Conservation (phyloP, 2,329 filamentous ascomycete genomes). For the Aspergillus sp. region DNA sequence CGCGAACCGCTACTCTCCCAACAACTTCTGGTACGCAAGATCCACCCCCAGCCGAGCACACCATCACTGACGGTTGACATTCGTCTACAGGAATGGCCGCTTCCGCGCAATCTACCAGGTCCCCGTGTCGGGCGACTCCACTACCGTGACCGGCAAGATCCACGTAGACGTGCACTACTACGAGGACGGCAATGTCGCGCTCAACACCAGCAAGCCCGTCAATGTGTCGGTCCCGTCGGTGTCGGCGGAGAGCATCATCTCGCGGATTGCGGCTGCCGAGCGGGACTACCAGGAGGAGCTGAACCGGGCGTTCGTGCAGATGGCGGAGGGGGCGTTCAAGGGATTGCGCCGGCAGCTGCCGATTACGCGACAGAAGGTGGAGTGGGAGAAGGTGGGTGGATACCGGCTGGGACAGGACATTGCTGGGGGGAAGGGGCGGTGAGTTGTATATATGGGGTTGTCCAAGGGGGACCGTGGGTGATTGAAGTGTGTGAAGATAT, state of each 20-base stretch:
- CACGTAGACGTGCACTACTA: conserved; percentile 99
- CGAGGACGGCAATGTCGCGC: conserved; percentile 94
- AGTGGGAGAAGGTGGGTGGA: conserved; percentile 97
- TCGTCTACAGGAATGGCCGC: conserved; percentile 73
- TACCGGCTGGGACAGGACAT: conserved; percentile 84
- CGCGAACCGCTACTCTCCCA: conserved; percentile 94
- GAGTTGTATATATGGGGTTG: conserved; percentile 6
- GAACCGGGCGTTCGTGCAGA: conserved; percentile 80
- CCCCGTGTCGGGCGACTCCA: conserved; percentile 54
- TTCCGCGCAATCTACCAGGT: conserved; percentile 89
- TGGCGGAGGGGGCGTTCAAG: conserved; percentile 97
- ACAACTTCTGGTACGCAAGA: conserved; percentile 80
- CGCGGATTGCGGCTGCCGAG: conserved; percentile 75
- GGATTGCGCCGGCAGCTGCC: conserved; percentile 85
- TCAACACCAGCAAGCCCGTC: conserved; percentile 81
- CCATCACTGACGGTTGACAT: background rate
- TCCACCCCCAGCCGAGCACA: background rate
- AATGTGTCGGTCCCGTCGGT: conserved; percentile 59
- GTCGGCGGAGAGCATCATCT: conserved; percentile 67
- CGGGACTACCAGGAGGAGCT: conserved; percentile 95
- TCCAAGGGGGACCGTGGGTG: background rate
- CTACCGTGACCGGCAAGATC: conserved; percentile 71
- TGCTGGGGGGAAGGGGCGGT: conserved; percentile 58
- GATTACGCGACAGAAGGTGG: conserved; percentile 96
- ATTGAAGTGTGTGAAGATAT: background rate